These are phyloP conservation scores for Monosporascus sp. DNA, from an alignment of 2,329 filamentous ascomycete species.

Conservation along the genomic window DNA sequence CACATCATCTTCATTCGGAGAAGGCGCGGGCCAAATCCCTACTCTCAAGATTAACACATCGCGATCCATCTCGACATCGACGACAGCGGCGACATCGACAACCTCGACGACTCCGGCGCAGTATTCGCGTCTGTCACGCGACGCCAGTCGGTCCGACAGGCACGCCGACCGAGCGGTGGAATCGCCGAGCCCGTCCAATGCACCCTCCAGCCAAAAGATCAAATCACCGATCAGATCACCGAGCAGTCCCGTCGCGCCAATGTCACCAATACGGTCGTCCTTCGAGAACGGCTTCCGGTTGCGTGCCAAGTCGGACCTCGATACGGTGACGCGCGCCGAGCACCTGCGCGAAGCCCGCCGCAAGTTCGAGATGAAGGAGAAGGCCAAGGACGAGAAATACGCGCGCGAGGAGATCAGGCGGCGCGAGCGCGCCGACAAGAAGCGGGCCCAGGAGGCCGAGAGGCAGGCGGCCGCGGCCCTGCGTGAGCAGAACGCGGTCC, in stretches of 20 bases:
- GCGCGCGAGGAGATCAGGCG: conserved; percentile 54
- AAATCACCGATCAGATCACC: conserved; percentile 19
- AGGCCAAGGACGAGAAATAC: conserved; percentile 57
- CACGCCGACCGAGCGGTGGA: conserved; percentile 34
- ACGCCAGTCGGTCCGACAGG: conserved; percentile 46
- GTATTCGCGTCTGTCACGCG: conserved; percentile 36
- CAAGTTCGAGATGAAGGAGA: conserved; percentile 59
- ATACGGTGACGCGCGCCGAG: conserved; percentile 49
- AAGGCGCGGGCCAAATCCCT: conserved; percentile 28
- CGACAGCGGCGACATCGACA: conserved; percentile 8
- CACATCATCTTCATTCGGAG: conserved; percentile 36
- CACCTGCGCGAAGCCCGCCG: conserved; percentile 57
- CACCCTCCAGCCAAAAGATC: conserved; percentile 11
- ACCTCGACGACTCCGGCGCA: conserved; percentile 21
- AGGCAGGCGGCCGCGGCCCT: conserved; percentile 37
- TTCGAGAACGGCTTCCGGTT: conserved; percentile 54
- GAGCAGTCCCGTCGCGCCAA: conserved; percentile 33
- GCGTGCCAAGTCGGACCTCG: conserved; percentile 56
- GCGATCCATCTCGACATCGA: conserved; percentile 14
- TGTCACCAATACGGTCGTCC: conserved; percentile 53
- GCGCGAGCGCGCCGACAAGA: conserved; percentile 53
- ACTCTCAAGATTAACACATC: conserved; percentile 34
- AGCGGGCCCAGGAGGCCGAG: conserved; percentile 49
- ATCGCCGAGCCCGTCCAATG: conserved; percentile 27
- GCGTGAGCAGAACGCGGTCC: conserved; percentile 41